Base-by-base conservation (phyloP, 2,329 filamentous ascomycete genomes). In the Akanthomyces uredinophilus region DNA sequence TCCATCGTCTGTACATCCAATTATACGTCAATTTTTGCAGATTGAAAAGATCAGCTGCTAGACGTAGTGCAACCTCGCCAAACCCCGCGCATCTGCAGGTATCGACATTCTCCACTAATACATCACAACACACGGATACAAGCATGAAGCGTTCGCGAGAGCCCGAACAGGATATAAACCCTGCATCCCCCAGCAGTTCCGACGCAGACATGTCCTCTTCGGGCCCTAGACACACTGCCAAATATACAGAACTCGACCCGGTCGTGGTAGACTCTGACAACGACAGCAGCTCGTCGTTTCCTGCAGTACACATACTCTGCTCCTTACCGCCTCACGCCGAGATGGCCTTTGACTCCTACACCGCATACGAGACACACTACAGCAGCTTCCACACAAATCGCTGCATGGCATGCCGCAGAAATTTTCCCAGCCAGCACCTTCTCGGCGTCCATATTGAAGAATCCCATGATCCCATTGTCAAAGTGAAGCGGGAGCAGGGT, bases 321-420 rank as follows among this genome's bases (percentile, higher is more conserved):
- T 86, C 84, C 22, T 80, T 98, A 24, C 91, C 93, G 59, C 91
- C 91, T 52, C 93, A 97, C 75, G 82, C 79, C 66, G 83, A 88
- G 64, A 80, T 95, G 60, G 79, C 81, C 5, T 98, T 99, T 74
- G 72, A 78, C 27, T 87, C 87, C 0, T 92, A 92, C 70, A 83
- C 87, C 63, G 90, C 92, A 18, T 97, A 96, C 75, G 92, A 97
- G 72, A 77, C 88, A 10, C 95, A 99, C 73, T 97, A 97, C 77
- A 82, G 80, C 66, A 87, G 91, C 70, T 80, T 83, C 24, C 95
- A 98, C 74, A 84, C 86, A 64, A 93, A 97, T 73, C 86, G 94
- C 49, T 99, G 95, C 72, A 79, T 87, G 11, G 89, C 92, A 70
- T 99, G 95, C 73, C 81, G 83, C 61, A 92, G 85, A 72, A 98